These are phyloP conservation scores for Chalciporus chontae DNA, from an alignment of 768 basidiomycete genomes.

Conservation along the genomic window DNA sequence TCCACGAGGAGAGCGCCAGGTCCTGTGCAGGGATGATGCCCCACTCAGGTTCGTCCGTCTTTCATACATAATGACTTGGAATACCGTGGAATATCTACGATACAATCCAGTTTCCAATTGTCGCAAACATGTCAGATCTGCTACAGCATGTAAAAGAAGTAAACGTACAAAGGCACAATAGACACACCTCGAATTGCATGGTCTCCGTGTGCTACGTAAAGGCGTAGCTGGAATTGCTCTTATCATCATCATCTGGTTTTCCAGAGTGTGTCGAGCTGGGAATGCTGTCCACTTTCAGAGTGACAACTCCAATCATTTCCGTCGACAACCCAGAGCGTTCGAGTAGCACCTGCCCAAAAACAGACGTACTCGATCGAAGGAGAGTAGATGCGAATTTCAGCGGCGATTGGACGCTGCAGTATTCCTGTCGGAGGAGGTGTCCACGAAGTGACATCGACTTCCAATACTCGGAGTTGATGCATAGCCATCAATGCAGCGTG, in stretches of 20 bases:
- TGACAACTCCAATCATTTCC: conserved; percentile 35
- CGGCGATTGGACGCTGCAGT: conserved; percentile 35
- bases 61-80: conserved; percentile 31
- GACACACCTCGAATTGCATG: conserved; percentile 24
- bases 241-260: conserved; percentile 23
- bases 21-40: conserved; percentile 21
- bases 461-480: conserved; percentile 32
- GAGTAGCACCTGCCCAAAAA: conserved; percentile 31
- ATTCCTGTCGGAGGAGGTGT: conserved; percentile 27
- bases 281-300: conserved; percentile 24
- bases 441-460: conserved; percentile 38
- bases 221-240: conserved; percentile 13
- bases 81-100: conserved; percentile 23
- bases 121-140: conserved; percentile 20
- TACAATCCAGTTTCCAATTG: conserved; percentile 20
- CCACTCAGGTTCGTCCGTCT: conserved; percentile 20
- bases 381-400: conserved; percentile 38
- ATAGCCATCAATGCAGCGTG: conserved; percentile 34
- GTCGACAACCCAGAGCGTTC: conserved; percentile 31
- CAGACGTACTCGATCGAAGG: conserved; percentile 33
- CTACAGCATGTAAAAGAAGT: conserved; percentile 13
- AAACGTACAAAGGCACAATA: conserved; percentile 24
- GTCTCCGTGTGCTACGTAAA: conserved; percentile 26
- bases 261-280: conserved; percentile 30
- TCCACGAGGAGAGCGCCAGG: conserved; percentile 31